A percentile compares a stretch with the other conserved stretches of the same genome.
Conservation (phyloP, 1,139 yeast genomes). For the Saccharomyces uvarum region DNA sequence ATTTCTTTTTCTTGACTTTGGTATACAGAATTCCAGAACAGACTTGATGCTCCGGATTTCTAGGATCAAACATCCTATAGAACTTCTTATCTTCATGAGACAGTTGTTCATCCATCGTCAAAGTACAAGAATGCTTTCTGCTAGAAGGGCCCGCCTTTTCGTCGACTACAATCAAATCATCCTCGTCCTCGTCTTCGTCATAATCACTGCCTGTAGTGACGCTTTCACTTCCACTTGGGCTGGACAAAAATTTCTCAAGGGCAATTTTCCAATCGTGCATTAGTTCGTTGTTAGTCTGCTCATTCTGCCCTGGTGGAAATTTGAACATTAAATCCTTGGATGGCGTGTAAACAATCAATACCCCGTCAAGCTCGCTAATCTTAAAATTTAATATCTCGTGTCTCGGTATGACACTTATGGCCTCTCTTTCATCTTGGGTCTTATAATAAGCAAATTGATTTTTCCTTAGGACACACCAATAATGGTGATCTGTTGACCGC, state of each 20-base stretch:
- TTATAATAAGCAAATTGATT: conserved; percentile 52
- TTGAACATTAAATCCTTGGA: conserved; percentile 17
- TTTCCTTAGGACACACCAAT: conserved; percentile 53
- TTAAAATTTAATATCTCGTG: conserved; percentile 32
- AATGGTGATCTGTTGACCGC: conserved; percentile 7
- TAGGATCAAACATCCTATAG: conserved; percentile 17
- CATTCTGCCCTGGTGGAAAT: conserved; percentile 5
- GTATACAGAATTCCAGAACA: conserved; percentile 13
- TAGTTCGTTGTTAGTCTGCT: conserved; percentile 1
- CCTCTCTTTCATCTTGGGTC: conserved; percentile 50
- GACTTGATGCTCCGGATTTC: conserved; percentile 12
- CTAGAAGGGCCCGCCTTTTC: conserved; percentile 4
- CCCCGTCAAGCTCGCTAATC: conserved; percentile 8
- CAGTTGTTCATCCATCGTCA: conserved; percentile 2
- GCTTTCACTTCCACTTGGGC: conserved; percentile 3
- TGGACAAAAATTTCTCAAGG: conserved; percentile 10
- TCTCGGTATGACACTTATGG: conserved; percentile 41
- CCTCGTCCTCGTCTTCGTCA: conserved; percentile 9
- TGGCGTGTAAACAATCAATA: conserved; percentile 15
- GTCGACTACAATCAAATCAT: conserved; percentile 9
- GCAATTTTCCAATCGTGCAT: conserved; percentile 14
- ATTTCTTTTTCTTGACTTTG: conserved; percentile 12
- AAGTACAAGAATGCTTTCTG: not conserved
- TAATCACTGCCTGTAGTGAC: conserved; percentile 5
- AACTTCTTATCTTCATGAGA: conserved; percentile 18